Conservation (phyloP, 768 basidiomycete genomes). For the Coprinopsis strossmayeri region DNA sequence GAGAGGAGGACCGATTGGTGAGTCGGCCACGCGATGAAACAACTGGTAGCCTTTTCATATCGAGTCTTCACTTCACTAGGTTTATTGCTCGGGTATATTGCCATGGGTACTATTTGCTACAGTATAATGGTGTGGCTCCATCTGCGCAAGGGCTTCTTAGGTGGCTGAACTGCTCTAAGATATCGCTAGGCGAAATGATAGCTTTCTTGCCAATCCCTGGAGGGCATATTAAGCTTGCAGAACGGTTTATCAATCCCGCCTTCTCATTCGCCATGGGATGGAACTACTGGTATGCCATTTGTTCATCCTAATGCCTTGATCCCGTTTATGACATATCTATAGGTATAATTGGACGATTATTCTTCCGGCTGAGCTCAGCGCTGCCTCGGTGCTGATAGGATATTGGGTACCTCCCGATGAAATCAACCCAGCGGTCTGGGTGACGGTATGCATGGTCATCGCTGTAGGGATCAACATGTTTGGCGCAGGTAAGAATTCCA, state of each 20-base stretch:
- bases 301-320: background rate
- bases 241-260: conserved; percentile 75
- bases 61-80: conserved; percentile 23
- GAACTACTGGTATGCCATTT: conserved; percentile 35
- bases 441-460: conserved; percentile 68
- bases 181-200: conserved; percentile 71
- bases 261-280: conserved; percentile 55
- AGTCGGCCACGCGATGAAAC: background rate
- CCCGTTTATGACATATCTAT: background rate
- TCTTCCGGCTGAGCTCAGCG: conserved; percentile 67
- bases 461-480: conserved; percentile 71
- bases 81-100: conserved; percentile 63
- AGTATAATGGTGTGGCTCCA: conserved; percentile 51
- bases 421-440: conserved; percentile 70
- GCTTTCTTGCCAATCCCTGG: conserved; percentile 75
- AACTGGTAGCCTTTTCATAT: background rate
- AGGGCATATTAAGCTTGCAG: conserved; percentile 74
- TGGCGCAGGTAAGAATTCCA: conserved; percentile 44
- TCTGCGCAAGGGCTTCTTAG: background rate
- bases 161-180: conserved; percentile 24
- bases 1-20: conserved; percentile 68
- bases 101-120: conserved; percentile 64
- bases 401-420: conserved; percentile 48
- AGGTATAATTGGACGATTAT: conserved; percentile 61
- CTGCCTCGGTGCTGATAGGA: conserved; percentile 69